phyloP scores from a whole-genome alignment of 148 eudicot genomes.

The Tetragonia tetragonoides region DNA sequence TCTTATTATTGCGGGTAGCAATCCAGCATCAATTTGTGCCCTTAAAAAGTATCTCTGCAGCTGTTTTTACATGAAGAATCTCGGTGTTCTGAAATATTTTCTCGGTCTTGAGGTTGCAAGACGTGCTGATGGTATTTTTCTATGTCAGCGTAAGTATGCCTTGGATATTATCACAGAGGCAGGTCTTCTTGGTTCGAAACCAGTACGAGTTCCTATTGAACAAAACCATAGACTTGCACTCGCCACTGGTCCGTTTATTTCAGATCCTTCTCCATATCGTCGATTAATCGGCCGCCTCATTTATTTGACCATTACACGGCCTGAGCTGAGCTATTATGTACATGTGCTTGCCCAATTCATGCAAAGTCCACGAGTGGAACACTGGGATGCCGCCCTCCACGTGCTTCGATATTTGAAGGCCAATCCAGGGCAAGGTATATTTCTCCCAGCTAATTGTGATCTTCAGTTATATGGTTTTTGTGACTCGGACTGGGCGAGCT shows the following conservation, averaged over 20 bases:
- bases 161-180: neutral
- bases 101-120: neutral
- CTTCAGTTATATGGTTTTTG: neutral
- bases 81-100: neutral
- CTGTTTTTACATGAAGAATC: neutral
- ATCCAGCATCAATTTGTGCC: neutral
- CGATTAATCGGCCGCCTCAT: too few relatives aligned
- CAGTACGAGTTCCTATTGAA: neutral
- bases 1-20: neutral
- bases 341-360: constrained; percentile 1
- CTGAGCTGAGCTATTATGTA: neutral
- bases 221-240: too few relatives aligned
- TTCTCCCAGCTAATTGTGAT: neutral
- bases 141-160: neutral
- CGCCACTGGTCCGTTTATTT: too few relatives aligned
- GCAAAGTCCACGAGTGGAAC: neutral
- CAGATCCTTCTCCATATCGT: too few relatives aligned
- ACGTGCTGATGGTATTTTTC: neutral
- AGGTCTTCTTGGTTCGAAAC: neutral
- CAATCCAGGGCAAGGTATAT: neutral
- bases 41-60: neutral
- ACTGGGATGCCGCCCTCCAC: neutral
- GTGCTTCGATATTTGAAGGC: neutral
- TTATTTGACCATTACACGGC: neutral
- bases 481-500: neutral